Percentiles rank a stretch among this genome's conserved stretches.
These are phyloP conservation scores for Punica granatum DNA, from an alignment of 345 rosid species.

Conservation along the genomic window DNA sequence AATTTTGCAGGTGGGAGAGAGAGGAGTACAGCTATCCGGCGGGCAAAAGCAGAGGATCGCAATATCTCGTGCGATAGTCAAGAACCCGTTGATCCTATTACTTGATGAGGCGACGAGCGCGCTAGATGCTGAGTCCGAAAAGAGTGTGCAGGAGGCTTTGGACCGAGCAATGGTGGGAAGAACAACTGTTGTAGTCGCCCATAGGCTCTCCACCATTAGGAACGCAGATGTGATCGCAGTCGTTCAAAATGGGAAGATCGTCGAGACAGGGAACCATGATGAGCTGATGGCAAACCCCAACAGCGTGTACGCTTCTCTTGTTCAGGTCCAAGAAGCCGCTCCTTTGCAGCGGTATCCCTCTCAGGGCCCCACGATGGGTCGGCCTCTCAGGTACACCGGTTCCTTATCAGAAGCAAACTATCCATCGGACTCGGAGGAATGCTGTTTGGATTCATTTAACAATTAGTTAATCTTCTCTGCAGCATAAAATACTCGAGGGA, in stretches of 20 bases:
- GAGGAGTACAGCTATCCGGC: slow-evolving; percentile 88
- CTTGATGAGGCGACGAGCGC: slow-evolving; percentile 99
- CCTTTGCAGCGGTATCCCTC: slow-evolving; percentile 58
- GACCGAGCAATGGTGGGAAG: slow-evolving; percentile 94
- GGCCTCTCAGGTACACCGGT: slow-evolving; percentile 54
- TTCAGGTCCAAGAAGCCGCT: slow-evolving; percentile 76
- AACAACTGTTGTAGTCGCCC: slow-evolving; percentile 86
- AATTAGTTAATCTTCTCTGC: background rate
- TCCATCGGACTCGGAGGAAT: background rate
- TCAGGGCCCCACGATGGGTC: slow-evolving; percentile 40
- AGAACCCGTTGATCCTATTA: slow-evolving; percentile 81
- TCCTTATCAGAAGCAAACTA: background rate
- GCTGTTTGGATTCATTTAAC: background rate
- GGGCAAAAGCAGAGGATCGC: slow-evolving; percentile 98
- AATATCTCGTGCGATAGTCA: slow-evolving; percentile 78
- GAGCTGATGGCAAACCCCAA: slow-evolving; percentile 59
- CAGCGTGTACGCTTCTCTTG: slow-evolving; percentile 62
- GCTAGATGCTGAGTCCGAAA: slow-evolving; percentile 87
- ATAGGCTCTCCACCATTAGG: slow-evolving; percentile 82
- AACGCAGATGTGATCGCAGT: slow-evolving; percentile 88
- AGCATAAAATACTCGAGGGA: slow-evolving; percentile 61
- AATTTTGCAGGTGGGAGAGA: slow-evolving; percentile 69
- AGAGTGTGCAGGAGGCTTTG: slow-evolving; percentile 90
- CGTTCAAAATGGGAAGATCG: slow-evolving; percentile 69
- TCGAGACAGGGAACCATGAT: slow-evolving; percentile 86